Evolutionary conservation across 106 monocot species (phyloP).

Genomic region (Vanilla planifolia): DNA sequence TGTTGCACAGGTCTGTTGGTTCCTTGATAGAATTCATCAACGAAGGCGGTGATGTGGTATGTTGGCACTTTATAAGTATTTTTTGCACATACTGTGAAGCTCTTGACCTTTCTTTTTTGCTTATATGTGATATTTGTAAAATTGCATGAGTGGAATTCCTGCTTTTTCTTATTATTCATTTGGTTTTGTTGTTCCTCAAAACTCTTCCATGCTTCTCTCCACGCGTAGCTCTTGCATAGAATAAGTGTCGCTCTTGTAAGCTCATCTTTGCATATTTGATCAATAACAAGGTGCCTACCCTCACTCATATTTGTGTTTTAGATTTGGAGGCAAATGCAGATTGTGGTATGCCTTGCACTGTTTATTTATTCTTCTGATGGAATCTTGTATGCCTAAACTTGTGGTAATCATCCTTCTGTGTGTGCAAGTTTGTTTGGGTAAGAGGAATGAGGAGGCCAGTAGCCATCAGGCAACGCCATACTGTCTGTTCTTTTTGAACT

Average conservation of each 20-base stretch:
- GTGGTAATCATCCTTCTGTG: no score
- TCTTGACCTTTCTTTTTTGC: neutral
- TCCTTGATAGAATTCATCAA: constrained; percentile 95
- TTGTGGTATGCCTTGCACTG: neutral
- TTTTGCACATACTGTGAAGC: neutral
- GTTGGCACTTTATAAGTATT: constrained; percentile 12
- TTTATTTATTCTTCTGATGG: neutral
- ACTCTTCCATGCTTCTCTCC: neutral
- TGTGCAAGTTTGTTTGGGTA: no score
- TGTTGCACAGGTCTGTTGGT: constrained; percentile 79
- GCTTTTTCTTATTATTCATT: neutral
- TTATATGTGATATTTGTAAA: neutral
- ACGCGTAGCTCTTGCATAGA: neutral
- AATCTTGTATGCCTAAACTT: no score
- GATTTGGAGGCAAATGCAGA: neutral
- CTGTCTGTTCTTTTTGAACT: no score
- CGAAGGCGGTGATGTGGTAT: constrained; percentile 76
- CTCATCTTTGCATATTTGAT: neutral
- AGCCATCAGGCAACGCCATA: no score
- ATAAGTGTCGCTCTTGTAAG: no score
- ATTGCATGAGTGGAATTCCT: no score
- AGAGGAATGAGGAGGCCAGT: no score
- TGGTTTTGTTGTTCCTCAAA: neutral
- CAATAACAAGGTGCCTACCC: neutral
- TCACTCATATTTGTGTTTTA: neutral